Conservation (phyloP, 352 stramenopile genomes). For the Globisporangium canariense region DNA sequence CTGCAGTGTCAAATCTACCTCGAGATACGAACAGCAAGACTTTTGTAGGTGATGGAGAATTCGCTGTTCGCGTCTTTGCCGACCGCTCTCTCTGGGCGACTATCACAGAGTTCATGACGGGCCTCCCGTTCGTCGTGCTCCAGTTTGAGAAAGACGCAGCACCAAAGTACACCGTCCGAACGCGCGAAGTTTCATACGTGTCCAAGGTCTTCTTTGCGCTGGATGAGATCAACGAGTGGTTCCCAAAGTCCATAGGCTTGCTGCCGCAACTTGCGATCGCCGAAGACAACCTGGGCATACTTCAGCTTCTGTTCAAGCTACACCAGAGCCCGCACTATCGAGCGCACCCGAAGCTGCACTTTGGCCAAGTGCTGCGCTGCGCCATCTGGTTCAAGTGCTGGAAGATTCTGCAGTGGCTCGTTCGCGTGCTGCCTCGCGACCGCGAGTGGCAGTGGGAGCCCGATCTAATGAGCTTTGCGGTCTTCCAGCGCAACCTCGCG, state of each 20-base stretch:
- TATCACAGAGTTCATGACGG: constrained; percentile 2
- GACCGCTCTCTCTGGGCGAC: neutral
- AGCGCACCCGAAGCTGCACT: neutral
- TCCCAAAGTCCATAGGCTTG: neutral
- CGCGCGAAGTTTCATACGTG: neutral
- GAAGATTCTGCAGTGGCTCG: constrained; percentile 7
- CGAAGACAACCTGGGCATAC: neutral
- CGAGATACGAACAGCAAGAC: neutral
- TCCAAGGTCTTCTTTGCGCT: constrained; percentile 5
- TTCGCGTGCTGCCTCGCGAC: neutral
- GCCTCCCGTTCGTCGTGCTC: constrained; percentile 1
- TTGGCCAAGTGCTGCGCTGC: constrained; percentile 5
- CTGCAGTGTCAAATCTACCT: neutral
- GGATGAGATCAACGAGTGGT: neutral
- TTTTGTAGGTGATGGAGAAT: neutral
- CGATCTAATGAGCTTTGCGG: constrained; percentile 5
- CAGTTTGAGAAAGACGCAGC: neutral
- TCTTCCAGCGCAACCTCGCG: constrained; percentile 4
- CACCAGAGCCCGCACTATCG: neutral
- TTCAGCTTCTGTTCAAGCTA: neutral
- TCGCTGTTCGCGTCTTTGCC: neutral
- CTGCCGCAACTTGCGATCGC: constrained; percentile 6
- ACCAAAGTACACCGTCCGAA: constrained; percentile 1
- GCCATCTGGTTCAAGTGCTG: constrained; percentile 9
- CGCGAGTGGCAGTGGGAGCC: constrained; percentile 1